These are phyloP conservation scores for Leccinum disarticulatum DNA, from an alignment of 768 basidiomycete genomes.

Conservation along the genomic window DNA sequence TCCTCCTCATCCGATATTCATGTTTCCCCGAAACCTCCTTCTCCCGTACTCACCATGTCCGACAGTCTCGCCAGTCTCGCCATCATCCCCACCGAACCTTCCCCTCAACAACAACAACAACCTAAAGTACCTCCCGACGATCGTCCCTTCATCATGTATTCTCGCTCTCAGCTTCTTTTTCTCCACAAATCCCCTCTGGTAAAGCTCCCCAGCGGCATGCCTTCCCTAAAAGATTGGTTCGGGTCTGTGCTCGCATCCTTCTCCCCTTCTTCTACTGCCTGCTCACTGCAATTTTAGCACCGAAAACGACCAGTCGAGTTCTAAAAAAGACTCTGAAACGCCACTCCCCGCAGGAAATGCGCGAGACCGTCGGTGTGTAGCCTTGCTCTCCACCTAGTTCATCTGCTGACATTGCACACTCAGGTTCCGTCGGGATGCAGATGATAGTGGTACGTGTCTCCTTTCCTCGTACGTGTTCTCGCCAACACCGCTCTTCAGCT, in stretches of 20 bases:
- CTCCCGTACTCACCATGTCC: slow-evolving; percentile 29
- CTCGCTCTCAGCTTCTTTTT: slow-evolving; percentile 63
- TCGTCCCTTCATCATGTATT: slow-evolving; percentile 62
- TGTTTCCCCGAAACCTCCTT: slow-evolving; percentile 13
- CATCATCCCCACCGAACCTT: slow-evolving; percentile 20
- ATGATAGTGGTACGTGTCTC: slow-evolving; percentile 60
- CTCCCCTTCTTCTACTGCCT: slow-evolving; percentile 7
- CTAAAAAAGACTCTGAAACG: slow-evolving; percentile 63
- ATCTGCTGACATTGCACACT: slow-evolving; percentile 12
- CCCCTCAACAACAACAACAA: slow-evolving; percentile 12
- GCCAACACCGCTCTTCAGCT: slow-evolving; percentile 38
- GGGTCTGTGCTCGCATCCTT: slow-evolving; percentile 52
- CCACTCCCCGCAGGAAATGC: slow-evolving; percentile 49
- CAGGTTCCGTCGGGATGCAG: slow-evolving; percentile 75
- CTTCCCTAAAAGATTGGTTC: slow-evolving; percentile 83
- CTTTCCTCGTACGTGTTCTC: slow-evolving; percentile 4
- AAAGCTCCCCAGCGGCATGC: slow-evolving; percentile 70
- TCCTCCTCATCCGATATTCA: slow-evolving; percentile 25
- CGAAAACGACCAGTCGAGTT: slow-evolving; percentile 44
- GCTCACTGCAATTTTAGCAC: slow-evolving; percentile 36
- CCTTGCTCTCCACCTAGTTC: not conserved
- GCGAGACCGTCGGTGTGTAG: slow-evolving; percentile 66
- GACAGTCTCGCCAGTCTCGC: slow-evolving; percentile 35
- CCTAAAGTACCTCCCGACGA: slow-evolving; percentile 12
- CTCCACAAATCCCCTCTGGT: slow-evolving; percentile 78